Base-by-base conservation (phyloP, 805 yeast genomes). In the Kazachstania viticola region DNA sequence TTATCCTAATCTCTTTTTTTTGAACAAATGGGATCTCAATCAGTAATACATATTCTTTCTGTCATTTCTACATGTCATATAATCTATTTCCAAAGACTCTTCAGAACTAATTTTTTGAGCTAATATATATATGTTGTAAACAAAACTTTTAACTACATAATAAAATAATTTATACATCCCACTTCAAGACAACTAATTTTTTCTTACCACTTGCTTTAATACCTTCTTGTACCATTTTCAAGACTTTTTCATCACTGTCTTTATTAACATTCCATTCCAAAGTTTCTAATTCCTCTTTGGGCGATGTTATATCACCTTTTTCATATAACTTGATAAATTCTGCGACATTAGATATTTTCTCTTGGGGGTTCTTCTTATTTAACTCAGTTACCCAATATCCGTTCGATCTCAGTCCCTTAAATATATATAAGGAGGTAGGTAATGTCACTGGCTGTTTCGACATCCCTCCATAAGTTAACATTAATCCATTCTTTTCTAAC, bases 381-480 rank as follows among this genome's bases (percentile, higher is more conserved):
- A 74, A 74, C 27, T 64, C 73, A 9, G 95, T 80, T 36, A 85
- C 75, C 99, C 99, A 91, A 62, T 81, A 91, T 0, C 99, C 99
- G 18, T 75, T 71, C 32, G 85, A 75, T 5, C 79, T 75, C 34
- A 91, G 58, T 49, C 87, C 80, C 58, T 88, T 91, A 66, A 91
- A 91, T 41, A 91, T 87, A 51, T 82, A 82, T 37, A 82, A 61
- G 0, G 94, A 73, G 1, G 95, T 84, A 25, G 97, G 95, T 34
- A 91, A 58, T n/a, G 73, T 70, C 9, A 91, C 93, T 2, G 98
- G 98, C 60, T 83, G 87, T 65, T 78, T 75, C 3, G 96, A 83
- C 98, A 91, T 91, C 24, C 94, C 97, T 21, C 99, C 99, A 51
- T 91, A 91, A 1, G 97, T 84, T 44, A 85, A 72, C 65, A 91